Evolutionary conservation across 176 grass and related monocot species (phyloP).

Genomic region (Aechmea fasciata): DNA sequence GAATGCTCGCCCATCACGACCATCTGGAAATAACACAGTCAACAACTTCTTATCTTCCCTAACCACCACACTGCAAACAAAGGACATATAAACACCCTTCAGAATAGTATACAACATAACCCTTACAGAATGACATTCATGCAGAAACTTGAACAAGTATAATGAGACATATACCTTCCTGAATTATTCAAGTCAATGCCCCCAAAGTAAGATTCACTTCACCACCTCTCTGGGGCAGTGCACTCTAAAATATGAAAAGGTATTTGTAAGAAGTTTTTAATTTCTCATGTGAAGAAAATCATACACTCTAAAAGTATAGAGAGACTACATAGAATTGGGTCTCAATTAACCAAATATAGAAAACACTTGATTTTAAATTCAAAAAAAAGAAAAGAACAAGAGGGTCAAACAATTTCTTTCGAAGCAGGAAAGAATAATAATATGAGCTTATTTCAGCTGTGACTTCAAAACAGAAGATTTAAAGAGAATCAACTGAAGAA

Average conservation of each 20-base stretch:
- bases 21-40: conserved; percentile 98
- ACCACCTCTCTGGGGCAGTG: conserved; percentile 75
- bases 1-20: conserved; percentile 91
- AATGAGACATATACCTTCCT: conserved; percentile 54
- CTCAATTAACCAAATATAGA: too few relatives aligned
- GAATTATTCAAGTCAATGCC: conserved; percentile 99
- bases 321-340: too few relatives aligned
- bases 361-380: too few relatives aligned
- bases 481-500: too few relatives aligned
- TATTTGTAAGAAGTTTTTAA: conserved; percentile 12
- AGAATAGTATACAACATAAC: background rate
- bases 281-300: background rate
- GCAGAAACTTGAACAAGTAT: background rate
- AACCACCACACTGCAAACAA: conserved; percentile 76
- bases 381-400: too few relatives aligned
- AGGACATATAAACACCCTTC: conserved; percentile 3
- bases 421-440: too few relatives aligned
- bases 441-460: too few relatives aligned
- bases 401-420: too few relatives aligned
- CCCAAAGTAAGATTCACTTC: conserved; percentile 87
- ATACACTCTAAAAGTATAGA: too few relatives aligned
- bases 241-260: conserved; percentile 55
- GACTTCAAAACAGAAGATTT: too few relatives aligned
- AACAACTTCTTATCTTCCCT: conserved; percentile 95
- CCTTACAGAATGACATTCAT: background rate